phyloP scores from a whole-genome alignment of 164 flowering plant species.

The Vitis cinerea region DNA sequence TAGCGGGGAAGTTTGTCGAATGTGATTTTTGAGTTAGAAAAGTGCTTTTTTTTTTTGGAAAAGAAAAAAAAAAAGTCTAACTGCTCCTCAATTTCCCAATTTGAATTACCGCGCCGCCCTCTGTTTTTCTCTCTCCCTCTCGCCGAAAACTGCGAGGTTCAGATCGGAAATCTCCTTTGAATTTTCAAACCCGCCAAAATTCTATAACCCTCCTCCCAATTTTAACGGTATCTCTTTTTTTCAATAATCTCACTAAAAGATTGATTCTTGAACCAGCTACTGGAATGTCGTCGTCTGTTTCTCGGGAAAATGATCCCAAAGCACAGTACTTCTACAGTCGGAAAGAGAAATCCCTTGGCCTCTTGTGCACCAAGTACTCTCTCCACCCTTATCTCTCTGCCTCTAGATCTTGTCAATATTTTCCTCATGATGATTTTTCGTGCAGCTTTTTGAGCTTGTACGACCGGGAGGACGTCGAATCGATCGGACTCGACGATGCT shows the following conservation, averaged over 20 bases:
- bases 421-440: not conserved
- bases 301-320: constrained; percentile 4
- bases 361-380: constrained; percentile 29
- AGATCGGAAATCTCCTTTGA: not conserved
- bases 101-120: constrained; percentile 20
- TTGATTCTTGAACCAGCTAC: not conserved
- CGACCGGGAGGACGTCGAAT: constrained; percentile 20
- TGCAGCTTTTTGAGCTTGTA: constrained; percentile 35
- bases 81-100: constrained; percentile 10
- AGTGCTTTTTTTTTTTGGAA: not conserved
- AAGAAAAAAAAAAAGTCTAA: not conserved
- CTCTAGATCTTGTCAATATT: not conserved
- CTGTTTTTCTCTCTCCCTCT: not conserved
- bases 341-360: constrained; percentile 32
- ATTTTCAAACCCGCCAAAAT: not conserved
- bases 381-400: not conserved
- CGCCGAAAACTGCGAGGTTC: too few species aligned
- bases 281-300: constrained; percentile 10
- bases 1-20: too few species aligned
- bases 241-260: not conserved
- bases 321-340: constrained; percentile 17
- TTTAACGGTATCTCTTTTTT: not conserved
- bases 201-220: not conserved
- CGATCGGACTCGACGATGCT: constrained; percentile 35
- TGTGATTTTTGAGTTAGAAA: too few species aligned